These are phyloP conservation scores for Stephania yunnanensis DNA, from an alignment of 164 flowering plant genomes.

Conservation along the genomic window DNA sequence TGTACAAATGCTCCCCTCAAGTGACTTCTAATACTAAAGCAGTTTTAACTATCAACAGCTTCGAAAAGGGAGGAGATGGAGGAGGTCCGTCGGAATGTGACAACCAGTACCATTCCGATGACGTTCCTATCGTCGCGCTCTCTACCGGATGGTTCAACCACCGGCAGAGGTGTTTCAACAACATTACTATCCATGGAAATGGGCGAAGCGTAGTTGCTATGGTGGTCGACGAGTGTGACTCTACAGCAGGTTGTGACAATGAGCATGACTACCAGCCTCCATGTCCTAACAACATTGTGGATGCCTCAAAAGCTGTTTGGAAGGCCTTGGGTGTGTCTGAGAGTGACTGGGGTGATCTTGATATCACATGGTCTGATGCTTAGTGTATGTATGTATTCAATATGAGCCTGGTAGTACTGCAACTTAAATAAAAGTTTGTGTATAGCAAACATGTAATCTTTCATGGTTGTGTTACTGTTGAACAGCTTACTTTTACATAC, in stretches of 20 bases:
- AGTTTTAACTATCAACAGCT: slow-evolving; percentile 5
- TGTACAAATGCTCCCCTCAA: slow-evolving; percentile 10
- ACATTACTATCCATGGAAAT: slow-evolving; percentile 22
- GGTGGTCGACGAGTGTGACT: slow-evolving; percentile 37
- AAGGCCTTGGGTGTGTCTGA: slow-evolving; percentile 17
- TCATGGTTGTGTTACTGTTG: neutral
- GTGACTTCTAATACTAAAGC: slow-evolving; percentile 3
- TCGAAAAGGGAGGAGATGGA: neutral
- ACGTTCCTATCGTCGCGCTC: slow-evolving; percentile 10
- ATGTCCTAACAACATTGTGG: slow-evolving; percentile 22
- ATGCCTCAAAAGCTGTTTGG: slow-evolving; percentile 24
- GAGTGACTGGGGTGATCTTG: slow-evolving; percentile 1
- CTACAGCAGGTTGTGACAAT: slow-evolving; percentile 24
- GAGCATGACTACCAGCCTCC: slow-evolving; percentile 25
- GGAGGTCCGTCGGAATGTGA: slow-evolving; percentile 9
- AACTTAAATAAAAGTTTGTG: too few relatives aligned
- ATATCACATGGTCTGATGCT: slow-evolving; percentile 25
- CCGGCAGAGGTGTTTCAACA: slow-evolving; percentile 11
- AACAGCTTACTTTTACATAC: neutral
- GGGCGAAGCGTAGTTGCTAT: slow-evolving; percentile 21
- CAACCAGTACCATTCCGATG: slow-evolving; percentile 9
- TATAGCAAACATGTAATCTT: neutral
- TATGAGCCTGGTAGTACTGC: neutral
- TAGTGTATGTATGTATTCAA: neutral
- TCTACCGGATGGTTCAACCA: slow-evolving; percentile 14